Evolutionary conservation across 169 alveolate genomes (phyloP).

Genomic region (Cryptosporidium xiaoi): DNA sequence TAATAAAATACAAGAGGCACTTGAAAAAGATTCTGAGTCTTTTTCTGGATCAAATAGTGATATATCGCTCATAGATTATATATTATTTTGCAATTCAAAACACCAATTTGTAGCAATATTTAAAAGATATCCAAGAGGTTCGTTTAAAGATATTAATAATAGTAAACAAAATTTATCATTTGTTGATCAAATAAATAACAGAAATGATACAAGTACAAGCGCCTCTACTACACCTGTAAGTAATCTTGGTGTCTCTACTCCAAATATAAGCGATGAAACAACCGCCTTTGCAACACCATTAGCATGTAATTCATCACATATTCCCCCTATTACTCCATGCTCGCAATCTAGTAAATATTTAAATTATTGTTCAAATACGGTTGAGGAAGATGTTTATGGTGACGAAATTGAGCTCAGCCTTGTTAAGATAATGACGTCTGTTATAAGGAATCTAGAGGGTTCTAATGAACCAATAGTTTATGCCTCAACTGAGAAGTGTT

Average conservation of each 20-base stretch:
- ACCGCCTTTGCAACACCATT: no score
- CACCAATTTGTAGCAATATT: slow-evolving; percentile 72
- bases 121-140: slow-evolving; percentile 5
- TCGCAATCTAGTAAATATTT: slow-evolving; percentile 27
- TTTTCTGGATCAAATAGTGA: slow-evolving; percentile 16
- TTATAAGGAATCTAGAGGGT: slow-evolving; percentile 42
- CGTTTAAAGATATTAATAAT: not conserved
- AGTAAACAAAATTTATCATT: not conserved
- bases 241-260: no score
- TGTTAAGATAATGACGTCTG: slow-evolving; percentile 65
- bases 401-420: slow-evolving; percentile 43
- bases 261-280: no score
- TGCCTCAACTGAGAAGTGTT: slow-evolving; percentile 35
- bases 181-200: no score
- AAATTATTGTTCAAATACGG: slow-evolving; percentile 18
- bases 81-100: slow-evolving; percentile 61
- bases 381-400: slow-evolving; percentile 48
- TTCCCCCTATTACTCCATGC: slow-evolving; percentile 32
- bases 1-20: slow-evolving; percentile 58
- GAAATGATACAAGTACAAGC: no score
- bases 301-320: no score
- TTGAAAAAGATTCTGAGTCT: slow-evolving; percentile 21
- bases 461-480: slow-evolving; percentile 58
- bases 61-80: slow-evolving; percentile 32
- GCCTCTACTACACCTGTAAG: no score